phyloP scores from a whole-genome alignment of 2,329 filamentous ascomycete species.

The Aspergillus sp. region DNA sequence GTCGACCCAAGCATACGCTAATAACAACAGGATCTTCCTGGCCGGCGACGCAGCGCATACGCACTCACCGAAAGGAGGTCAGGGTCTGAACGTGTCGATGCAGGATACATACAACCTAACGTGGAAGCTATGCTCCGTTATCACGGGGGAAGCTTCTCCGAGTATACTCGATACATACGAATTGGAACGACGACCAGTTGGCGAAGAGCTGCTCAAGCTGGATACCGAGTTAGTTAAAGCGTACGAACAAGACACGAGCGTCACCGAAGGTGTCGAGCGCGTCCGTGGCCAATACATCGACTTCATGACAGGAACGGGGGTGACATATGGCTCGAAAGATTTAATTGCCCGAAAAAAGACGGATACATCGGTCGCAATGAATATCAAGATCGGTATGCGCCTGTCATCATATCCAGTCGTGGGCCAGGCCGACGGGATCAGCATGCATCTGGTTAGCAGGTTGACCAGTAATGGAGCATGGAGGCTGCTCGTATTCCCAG shows the following conservation, averaged over 20 bases:
- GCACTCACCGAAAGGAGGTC: not conserved
- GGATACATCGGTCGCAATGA: slow-evolving; percentile 5
- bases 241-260: slow-evolving; percentile 1
- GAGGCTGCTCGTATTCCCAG: slow-evolving; percentile 23
- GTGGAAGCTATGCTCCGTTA: slow-evolving; percentile 39
- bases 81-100: slow-evolving; percentile 3
- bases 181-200: slow-evolving; percentile 59
- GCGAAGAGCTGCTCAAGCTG: slow-evolving; percentile 66
- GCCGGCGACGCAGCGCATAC: slow-evolving; percentile 2
- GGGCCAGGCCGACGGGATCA: slow-evolving; percentile 13
- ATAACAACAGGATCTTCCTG: not conserved
- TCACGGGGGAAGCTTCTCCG: slow-evolving; percentile 43
- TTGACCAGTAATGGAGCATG: slow-evolving; percentile 21
- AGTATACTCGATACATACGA: slow-evolving; percentile 54
- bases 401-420: slow-evolving; percentile 14
- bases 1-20: not conserved
- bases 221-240: slow-evolving; percentile 38
- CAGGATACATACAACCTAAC: slow-evolving; percentile 3
- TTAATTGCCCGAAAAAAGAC: not conserved
- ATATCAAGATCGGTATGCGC: slow-evolving; percentile 20
- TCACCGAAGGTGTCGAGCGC: not conserved
- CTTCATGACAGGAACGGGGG: slow-evolving; percentile 12
- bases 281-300: slow-evolving; percentile 2
- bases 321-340: slow-evolving; percentile 8
- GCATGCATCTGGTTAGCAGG: slow-evolving; percentile 8